phyloP scores from a whole-genome alignment of 768 basidiomycete genomes.

The Psilocybe cubensis region DNA sequence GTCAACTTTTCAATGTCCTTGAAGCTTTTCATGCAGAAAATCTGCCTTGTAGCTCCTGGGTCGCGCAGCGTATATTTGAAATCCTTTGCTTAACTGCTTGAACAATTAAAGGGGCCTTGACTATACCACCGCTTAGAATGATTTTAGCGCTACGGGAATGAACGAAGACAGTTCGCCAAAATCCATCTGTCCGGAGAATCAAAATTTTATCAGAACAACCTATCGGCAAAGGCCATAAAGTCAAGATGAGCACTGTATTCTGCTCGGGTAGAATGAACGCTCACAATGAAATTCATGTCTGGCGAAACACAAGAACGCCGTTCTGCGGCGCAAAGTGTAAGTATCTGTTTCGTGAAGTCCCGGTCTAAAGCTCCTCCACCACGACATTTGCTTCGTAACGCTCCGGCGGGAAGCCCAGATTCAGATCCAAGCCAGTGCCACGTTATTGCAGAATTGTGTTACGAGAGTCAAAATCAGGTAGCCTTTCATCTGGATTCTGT shows the following conservation, averaged over 20 bases:
- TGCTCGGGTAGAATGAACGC: slow-evolving; percentile 28
- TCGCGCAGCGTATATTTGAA: too few relatives aligned
- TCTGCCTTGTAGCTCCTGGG: too few relatives aligned
- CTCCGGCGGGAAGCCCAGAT: slow-evolving; percentile 49
- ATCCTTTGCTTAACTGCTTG: too few relatives aligned
- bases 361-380: background rate
- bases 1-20: too few relatives aligned
- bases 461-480: slow-evolving; percentile 49
- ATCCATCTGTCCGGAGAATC: slow-evolving; percentile 9
- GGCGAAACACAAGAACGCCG: slow-evolving; percentile 26
- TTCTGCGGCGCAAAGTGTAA: slow-evolving; percentile 44
- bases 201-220: slow-evolving; percentile 29
- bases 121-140: too few relatives aligned
- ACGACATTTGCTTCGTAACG: slow-evolving; percentile 52
- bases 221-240: slow-evolving; percentile 47
- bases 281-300: slow-evolving; percentile 14
- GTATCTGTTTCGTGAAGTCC: background rate
- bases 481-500: background rate
- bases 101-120: too few relatives aligned
- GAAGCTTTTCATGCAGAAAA: too few relatives aligned
- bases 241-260: slow-evolving; percentile 37
- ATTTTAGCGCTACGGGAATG: too few relatives aligned
- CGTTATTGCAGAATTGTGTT: slow-evolving; percentile 51
- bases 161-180: too few relatives aligned
- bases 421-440: slow-evolving; percentile 51